phyloP scores from a whole-genome alignment of 371 early-diverging fungal species.

The Mucor racemosus region DNA sequence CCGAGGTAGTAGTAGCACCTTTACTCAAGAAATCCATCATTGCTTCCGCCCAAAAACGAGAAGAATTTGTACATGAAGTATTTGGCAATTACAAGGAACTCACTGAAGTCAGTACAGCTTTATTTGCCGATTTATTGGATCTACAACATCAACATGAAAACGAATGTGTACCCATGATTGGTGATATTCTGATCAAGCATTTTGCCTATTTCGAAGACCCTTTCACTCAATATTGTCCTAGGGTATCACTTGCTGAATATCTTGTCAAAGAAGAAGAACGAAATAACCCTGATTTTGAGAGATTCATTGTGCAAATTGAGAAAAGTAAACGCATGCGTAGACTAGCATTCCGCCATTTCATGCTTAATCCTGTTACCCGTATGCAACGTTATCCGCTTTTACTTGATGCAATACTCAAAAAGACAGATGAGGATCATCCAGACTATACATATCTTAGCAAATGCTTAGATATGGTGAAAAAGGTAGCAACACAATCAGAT shows the following conservation, averaged over 20 bases:
- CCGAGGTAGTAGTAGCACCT: constrained; percentile 35
- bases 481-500: constrained; percentile 43
- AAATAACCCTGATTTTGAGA: constrained; percentile 66
- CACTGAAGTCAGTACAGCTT: constrained; percentile 67
- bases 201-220: constrained; percentile 75
- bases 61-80: constrained; percentile 75
- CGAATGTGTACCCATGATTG: constrained; percentile 78
- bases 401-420: constrained; percentile 75
- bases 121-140: constrained; percentile 69
- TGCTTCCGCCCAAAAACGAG: constrained; percentile 48
- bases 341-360: constrained; percentile 60
- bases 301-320: constrained; percentile 74
- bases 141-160: constrained; percentile 62
- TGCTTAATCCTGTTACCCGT: constrained; percentile 77
- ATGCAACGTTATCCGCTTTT: constrained; percentile 86
- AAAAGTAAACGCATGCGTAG: constrained; percentile 65
- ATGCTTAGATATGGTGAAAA: constrained; percentile 63
- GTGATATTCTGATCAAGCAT: constrained; percentile 81
- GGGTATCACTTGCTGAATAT: constrained; percentile 82
- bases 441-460: constrained; percentile 77
- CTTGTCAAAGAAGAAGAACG: constrained; percentile 73
- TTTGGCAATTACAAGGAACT: constrained; percentile 84
- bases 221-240: constrained; percentile 85
- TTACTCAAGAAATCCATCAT: constrained; percentile 35
- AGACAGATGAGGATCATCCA: constrained; percentile 79